phyloP scores from a whole-genome alignment of 164 flowering plant genomes.

The Liriodendron chinense region DNA sequence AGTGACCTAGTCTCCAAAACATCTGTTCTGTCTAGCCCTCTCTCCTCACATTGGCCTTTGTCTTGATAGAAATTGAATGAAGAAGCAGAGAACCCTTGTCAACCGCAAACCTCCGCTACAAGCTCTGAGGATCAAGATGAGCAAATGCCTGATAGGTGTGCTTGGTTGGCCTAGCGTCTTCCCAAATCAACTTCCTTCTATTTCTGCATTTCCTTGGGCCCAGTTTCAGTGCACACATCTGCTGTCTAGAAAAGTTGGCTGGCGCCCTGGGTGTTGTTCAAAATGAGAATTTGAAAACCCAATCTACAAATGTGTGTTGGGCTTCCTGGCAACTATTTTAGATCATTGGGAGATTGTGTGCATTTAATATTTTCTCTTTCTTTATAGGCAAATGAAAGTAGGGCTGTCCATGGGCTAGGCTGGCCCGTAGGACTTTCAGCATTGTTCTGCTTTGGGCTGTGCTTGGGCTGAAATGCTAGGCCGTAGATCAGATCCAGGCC shows the following conservation, averaged over 20 bases:
- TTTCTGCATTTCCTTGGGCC: background rate
- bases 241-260: background rate
- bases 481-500: too few species aligned
- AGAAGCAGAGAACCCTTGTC: slow-evolving; percentile 33
- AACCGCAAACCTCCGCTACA: slow-evolving; percentile 33
- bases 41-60: slow-evolving; percentile 26
- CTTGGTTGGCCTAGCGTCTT: slow-evolving; percentile 8
- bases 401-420: too few species aligned
- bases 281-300: background rate
- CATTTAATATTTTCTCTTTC: background rate
- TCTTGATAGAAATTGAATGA: slow-evolving; percentile 75
- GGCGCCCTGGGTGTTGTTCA: background rate
- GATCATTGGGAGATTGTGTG: background rate
- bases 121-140: slow-evolving; percentile 32
- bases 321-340: background rate
- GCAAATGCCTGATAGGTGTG: slow-evolving; percentile 36
- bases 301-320: background rate
- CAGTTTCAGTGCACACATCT: background rate
- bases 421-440: too few species aligned
- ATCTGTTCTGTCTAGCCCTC: slow-evolving; percentile 17
- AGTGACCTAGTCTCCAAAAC: slow-evolving; percentile 14
- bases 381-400: too few species aligned
- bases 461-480: too few species aligned
- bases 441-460: too few species aligned
- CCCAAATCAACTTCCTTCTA: background rate